A percentile compares a stretch with the other conserved stretches of the same genome.
phyloP scores from a whole-genome alignment of 78 protist genomes.

The Polysphondylium violaceum region DNA sequence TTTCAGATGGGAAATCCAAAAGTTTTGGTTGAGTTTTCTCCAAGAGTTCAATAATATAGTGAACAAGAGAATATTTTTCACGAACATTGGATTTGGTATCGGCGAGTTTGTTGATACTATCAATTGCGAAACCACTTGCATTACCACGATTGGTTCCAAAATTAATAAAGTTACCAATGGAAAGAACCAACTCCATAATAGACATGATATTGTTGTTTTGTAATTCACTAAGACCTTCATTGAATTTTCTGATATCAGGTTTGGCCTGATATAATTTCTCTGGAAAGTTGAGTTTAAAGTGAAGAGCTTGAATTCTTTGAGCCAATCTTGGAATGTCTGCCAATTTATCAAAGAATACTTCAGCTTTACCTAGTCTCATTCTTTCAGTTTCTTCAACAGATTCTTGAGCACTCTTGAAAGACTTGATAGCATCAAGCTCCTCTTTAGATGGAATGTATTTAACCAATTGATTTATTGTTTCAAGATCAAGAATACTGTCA shows the following conservation, averaged over 20 bases:
- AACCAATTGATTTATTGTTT: conserved; percentile 61
- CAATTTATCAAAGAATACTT: conserved; percentile 37
- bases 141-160: conserved; percentile 76
- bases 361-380: conserved; percentile 53
- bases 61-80: conserved; percentile 57
- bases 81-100: conserved; percentile 78
- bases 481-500: conserved; percentile 47
- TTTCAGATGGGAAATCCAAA: conserved; percentile 30
- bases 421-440: conserved; percentile 54
- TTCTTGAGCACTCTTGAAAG: conserved; percentile 28
- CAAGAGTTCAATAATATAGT: conserved; percentile 55
- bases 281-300: conserved; percentile 70
- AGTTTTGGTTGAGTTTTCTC: conserved; percentile 46
- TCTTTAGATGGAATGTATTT: conserved; percentile 71
- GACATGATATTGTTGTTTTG: conserved; percentile 58
- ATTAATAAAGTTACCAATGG: conserved; percentile 82
- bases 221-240: conserved; percentile 35
- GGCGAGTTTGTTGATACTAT: conserved; percentile 71
- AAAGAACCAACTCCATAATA: conserved; percentile 59
- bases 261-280: conserved; percentile 67
- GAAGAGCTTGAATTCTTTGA: conserved; percentile 70
- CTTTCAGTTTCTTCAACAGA: neutral
- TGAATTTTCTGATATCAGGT: conserved; percentile 74
- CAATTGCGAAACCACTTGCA: conserved; percentile 83
- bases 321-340: conserved; percentile 23